Conservation (phyloP, 192 early-diverging fungal species). For the Backusella tarrabulga region DNA sequence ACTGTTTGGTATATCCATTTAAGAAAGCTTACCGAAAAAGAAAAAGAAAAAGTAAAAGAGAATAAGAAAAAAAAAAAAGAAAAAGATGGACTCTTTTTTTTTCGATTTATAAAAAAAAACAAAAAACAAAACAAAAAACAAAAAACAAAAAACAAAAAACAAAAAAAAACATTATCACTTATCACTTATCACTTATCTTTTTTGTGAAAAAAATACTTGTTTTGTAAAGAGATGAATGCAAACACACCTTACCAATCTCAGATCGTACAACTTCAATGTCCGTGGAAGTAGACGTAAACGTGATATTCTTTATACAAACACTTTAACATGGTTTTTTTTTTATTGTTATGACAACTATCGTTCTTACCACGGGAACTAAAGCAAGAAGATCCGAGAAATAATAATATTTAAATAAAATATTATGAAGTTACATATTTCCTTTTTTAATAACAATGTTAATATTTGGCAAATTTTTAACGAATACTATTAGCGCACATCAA, state of each 20-base stretch:
- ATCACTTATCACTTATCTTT: not conserved
- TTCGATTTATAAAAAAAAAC: not conserved
- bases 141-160: not conserved
- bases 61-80: not conserved
- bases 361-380: not conserved
- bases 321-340: not conserved
- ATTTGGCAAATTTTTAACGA: not conserved
- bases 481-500: not conserved
- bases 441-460: not conserved
- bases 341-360: not conserved
- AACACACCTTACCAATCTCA: not conserved
- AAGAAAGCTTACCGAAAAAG: not conserved
- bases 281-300: not conserved
- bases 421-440: not conserved
- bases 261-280: not conserved
- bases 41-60: not conserved
- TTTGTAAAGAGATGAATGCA: not conserved
- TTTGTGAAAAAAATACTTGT: not conserved
- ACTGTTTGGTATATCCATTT: conserved; percentile 17
- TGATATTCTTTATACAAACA: not conserved
- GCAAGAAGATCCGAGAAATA: not conserved
- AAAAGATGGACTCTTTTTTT: not conserved
- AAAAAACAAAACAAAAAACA: not conserved
- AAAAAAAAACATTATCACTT: too few relatives aligned
- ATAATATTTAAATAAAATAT: not conserved